These are phyloP conservation scores for Triticum monococcum DNA, from an alignment of 176 grass and related monocot species.

Conservation along the genomic window DNA sequence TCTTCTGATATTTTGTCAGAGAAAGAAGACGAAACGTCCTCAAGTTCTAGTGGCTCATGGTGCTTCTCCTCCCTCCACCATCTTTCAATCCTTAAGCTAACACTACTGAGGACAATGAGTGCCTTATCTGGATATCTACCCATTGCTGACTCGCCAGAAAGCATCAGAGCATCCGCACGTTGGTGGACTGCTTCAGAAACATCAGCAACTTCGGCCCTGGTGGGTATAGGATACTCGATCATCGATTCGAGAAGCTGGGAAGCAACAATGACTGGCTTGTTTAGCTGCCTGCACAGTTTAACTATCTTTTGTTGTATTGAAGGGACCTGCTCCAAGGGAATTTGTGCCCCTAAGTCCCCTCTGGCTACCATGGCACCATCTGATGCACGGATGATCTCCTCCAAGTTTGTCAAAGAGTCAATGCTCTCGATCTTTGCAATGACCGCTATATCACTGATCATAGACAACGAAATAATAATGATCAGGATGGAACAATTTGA, in stretches of 20 bases:
- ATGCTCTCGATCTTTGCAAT: constrained; percentile 97
- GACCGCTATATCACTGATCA: constrained; percentile 79
- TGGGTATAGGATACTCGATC: constrained; percentile 94
- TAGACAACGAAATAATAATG: constrained; percentile 18
- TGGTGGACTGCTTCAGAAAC: constrained; percentile 95
- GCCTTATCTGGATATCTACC: constrained; percentile 89
- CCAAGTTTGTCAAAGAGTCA: constrained; percentile 81
- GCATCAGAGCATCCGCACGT: constrained; percentile 88
- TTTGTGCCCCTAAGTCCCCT: constrained; percentile 94
- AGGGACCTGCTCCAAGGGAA: constrained; percentile 93
- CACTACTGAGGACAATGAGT: constrained; percentile 78
- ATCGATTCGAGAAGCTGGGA: constrained; percentile 97
- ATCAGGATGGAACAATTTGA: neutral
- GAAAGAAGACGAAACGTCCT: constrained; percentile 74
- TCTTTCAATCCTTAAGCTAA: constrained; percentile 88
- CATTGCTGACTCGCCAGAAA: constrained; percentile 99
- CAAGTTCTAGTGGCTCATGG: constrained; percentile 66
- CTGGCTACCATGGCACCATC: constrained; percentile 94
- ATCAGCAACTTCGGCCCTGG: constrained; percentile 94
- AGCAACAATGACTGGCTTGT: constrained; percentile 96
- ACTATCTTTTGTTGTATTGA: constrained; percentile 91
- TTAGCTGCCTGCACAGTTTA: constrained; percentile 83
- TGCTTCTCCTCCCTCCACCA: constrained; percentile 98
- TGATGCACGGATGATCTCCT: constrained; percentile 80
- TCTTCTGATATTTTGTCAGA: constrained; percentile 89